A percentile compares a stretch with the other conserved stretches of the same genome.
These are phyloP conservation scores for Magnusiomyces ingens DNA, from an alignment of 1,139 yeast genomes.

Conservation along the genomic window DNA sequence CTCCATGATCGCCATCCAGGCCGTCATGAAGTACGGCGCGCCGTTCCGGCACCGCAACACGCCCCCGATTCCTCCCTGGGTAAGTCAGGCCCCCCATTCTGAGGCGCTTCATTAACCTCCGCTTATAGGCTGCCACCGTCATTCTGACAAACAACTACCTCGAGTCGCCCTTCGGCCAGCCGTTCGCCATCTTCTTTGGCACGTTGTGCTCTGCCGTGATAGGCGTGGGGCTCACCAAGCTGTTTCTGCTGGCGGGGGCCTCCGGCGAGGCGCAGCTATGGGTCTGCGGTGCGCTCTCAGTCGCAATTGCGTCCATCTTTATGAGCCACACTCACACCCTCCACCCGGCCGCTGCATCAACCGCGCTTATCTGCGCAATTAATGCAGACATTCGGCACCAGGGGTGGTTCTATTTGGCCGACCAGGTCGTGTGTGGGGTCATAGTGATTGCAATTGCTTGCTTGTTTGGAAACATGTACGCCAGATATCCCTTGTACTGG, in stretches of 20 bases:
- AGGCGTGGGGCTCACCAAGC: conserved; percentile 51
- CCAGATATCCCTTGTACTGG: conserved; percentile 58
- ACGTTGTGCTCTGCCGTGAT: conserved; percentile 48
- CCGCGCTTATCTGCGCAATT: conserved; percentile 53
- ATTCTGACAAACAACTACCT: conserved; percentile 53
- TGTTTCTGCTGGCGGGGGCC: conserved; percentile 41
- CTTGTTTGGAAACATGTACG: conserved; percentile 48
- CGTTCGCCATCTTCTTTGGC: conserved; percentile 52
- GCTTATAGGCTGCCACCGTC: conserved; percentile 54
- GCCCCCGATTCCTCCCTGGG: conserved; percentile 47
- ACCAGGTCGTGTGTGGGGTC: conserved; percentile 46
- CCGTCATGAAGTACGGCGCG: conserved; percentile 43
- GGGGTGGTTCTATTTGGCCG: conserved; percentile 67
- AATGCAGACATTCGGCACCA: conserved; percentile 42
- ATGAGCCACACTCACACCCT: conserved; percentile 53
- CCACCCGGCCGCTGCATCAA: conserved; percentile 74
- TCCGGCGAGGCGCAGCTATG: conserved; percentile 41
- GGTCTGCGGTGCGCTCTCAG: conserved; percentile 56
- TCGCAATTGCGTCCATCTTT: conserved; percentile 47
- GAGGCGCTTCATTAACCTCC: neutral
- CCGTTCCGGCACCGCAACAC: conserved; percentile 43
- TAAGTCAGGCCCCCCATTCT: neutral
- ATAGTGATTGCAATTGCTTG: conserved; percentile 48
- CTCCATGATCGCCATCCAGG: conserved; percentile 49
- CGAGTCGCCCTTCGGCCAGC: conserved; percentile 59